Evolutionary conservation across 805 yeast species (phyloP).

Genomic region (Saccharomycopsis oosterbeekiorum): DNA sequence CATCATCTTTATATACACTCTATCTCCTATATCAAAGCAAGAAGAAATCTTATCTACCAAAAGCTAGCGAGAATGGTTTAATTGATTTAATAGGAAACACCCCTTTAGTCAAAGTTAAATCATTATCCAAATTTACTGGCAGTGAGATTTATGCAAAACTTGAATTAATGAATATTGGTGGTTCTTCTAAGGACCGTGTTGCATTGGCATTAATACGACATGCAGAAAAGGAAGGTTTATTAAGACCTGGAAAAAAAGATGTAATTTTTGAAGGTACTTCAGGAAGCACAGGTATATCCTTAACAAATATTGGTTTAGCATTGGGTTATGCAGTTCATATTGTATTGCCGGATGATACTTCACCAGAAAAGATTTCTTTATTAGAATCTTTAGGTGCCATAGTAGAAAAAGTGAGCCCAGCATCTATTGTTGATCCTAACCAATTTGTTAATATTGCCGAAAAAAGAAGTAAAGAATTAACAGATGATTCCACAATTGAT

Average conservation of each 20-base stretch:
- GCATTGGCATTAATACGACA: conserved; percentile 73
- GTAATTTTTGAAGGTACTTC: conserved; percentile 89
- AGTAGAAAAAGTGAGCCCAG: conserved; percentile 83
- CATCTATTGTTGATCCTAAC: conserved; percentile 85
- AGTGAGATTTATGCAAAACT: conserved; percentile 79
- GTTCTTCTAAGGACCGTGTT: conserved; percentile 91
- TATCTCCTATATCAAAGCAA: background rate
- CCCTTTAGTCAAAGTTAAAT: conserved; percentile 64
- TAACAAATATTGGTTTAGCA: conserved; percentile 83
- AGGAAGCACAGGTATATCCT: conserved; percentile 93
- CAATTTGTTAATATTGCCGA: conserved; percentile 90
- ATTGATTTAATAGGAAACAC: conserved; percentile 85
- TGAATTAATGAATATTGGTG: conserved; percentile 85
- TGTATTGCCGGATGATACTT: conserved; percentile 91
- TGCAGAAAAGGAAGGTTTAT: conserved; percentile 49
- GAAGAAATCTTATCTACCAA: conserved; percentile 1
- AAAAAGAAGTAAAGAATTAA: conserved; percentile 43
- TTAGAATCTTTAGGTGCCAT: conserved; percentile 70
- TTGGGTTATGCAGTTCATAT: conserved; percentile 86
- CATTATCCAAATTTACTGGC: conserved; percentile 64
- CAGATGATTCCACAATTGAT: conserved; percentile 28
- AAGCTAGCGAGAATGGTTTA: conserved; percentile 36
- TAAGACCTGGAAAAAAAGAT: conserved; percentile 56
- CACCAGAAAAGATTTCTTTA: conserved; percentile 68
- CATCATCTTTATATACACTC: background rate